Evolutionary conservation across 2,329 filamentous ascomycete species (phyloP), one percentile per base, ranked within the genome.

Genomic region (Colletotrichum destructivum): DNA sequence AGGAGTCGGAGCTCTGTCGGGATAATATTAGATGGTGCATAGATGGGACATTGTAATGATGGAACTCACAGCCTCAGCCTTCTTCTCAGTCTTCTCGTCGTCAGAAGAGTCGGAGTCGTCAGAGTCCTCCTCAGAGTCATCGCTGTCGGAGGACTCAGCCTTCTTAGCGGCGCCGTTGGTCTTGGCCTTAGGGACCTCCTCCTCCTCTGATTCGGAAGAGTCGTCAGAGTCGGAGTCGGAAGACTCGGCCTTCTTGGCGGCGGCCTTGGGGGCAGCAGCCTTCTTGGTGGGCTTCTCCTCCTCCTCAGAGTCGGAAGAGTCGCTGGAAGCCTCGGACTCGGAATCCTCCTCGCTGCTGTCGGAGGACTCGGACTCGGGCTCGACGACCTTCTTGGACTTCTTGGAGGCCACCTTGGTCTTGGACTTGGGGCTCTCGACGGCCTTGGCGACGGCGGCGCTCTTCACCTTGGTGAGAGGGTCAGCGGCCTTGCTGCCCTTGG

Each of bases 371-470:
- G 78, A 80, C 40, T 78, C 79, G 65, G 75, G 76, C 61, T 81
- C 81, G 60, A 79, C 80, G 75, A 47, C 75, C 75, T 73, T 74
- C 74, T 77, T 75, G n/a, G 74, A 79, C 82, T 87, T 88, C 84
- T 88, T 87, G 55, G 80, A 76, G 62, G 80, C 79, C 75, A 90
- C 86, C 87, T 93, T 93, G 77, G 89, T 88, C 86, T 92, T 92
- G 73, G 87, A 83, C 84, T 90, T 92, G 79, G 90, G 83, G 75
- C 88, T 88, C 81, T 92, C 87, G 73, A 89, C 85, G 64, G 90
- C 80, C 87, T 94, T 95, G 84, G 88, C 89, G 78, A 93, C 87
- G 75, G 89, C 88, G 76, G 87, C 90, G 77, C 87, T 87, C 87
- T 93, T 94, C 82, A 91, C 90, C 76, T 84, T 79, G 78, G 84